Percentiles rank a stretch among this genome's conserved stretches.
phyloP scores from a whole-genome alignment of 139 green algal genomes.

The Picochlorum sp. region DNA sequence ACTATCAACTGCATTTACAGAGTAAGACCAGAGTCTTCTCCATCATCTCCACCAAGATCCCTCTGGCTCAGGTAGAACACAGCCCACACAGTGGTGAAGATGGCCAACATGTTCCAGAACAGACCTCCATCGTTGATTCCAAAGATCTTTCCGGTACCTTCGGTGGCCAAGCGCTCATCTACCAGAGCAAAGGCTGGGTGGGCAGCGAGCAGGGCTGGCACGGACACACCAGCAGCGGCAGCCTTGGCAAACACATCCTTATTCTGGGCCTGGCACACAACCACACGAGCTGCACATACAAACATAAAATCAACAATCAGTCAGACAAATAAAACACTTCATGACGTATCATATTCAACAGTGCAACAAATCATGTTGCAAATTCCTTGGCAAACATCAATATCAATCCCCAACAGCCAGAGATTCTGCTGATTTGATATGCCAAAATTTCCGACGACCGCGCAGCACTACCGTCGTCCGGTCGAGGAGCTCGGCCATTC shows the following conservation, averaged over 20 bases:
- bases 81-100: constrained; percentile 29
- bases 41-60: constrained; percentile 22
- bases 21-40: constrained; percentile 12
- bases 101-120: constrained; percentile 22
- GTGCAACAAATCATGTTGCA: too few species aligned
- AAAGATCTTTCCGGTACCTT: constrained; percentile 37
- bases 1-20: not conserved
- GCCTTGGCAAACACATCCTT: constrained; percentile 15
- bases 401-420: too few species aligned
- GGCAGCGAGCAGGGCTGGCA: constrained; percentile 28
- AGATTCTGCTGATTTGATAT: too few species aligned
- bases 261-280: constrained; percentile 31
- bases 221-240: constrained; percentile 18
- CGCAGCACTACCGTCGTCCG: too few species aligned
- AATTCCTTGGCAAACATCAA: too few species aligned
- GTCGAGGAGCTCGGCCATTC: too few species aligned
- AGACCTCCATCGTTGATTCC: constrained; percentile 43
- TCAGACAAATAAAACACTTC: not conserved
- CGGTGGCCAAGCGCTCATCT: constrained; percentile 38
- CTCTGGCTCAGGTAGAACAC: constrained; percentile 21
- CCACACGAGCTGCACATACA: not conserved
- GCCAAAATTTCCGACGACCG: too few species aligned
- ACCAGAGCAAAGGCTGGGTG: constrained; percentile 35
- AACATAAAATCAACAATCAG: not conserved
- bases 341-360: too few species aligned